phyloP scores from a whole-genome alignment of 768 basidiomycete genomes.

The Russula brevipes region DNA sequence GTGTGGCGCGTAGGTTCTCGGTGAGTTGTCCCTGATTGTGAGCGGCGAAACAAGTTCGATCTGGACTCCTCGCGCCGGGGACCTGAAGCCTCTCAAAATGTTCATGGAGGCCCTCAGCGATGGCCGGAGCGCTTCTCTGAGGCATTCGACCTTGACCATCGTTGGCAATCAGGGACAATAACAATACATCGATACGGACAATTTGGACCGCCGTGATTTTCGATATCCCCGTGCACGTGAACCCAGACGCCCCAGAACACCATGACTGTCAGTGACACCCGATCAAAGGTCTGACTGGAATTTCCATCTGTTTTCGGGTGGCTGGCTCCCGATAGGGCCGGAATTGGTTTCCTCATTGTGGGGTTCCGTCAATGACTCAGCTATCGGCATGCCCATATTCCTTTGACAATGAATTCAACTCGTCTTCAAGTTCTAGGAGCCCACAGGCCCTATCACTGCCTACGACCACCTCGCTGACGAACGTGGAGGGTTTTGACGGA shows the following conservation, averaged over 20 bases:
- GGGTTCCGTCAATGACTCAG: conserved; percentile 3
- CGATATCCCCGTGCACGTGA: not conserved
- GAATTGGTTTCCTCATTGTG: not conserved
- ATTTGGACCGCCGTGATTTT: conserved; percentile 1
- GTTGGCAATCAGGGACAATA: not conserved
- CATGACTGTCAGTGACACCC: not conserved
- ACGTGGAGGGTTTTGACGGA: too few relatives aligned
- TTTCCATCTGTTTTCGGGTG: not conserved
- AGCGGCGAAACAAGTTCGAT: not conserved
- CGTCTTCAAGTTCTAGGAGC: not conserved
- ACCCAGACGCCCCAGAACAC: not conserved
- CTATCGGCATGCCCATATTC: not conserved
- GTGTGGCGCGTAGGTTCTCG: not conserved
- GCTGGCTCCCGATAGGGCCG: not conserved
- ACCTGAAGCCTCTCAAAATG: conserved; percentile 15
- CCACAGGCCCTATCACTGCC: not conserved
- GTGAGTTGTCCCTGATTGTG: not conserved
- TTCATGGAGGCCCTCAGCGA: conserved; percentile 4
- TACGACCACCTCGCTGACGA: not conserved
- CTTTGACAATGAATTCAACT: not conserved
- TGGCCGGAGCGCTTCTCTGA: not conserved
- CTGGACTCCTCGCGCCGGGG: conserved; percentile 1
- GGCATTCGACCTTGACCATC: not conserved
- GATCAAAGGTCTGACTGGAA: not conserved
- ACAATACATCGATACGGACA: not conserved